Conservation (phyloP, 257 asterid species). For the Nicotiana otophora region DNA sequence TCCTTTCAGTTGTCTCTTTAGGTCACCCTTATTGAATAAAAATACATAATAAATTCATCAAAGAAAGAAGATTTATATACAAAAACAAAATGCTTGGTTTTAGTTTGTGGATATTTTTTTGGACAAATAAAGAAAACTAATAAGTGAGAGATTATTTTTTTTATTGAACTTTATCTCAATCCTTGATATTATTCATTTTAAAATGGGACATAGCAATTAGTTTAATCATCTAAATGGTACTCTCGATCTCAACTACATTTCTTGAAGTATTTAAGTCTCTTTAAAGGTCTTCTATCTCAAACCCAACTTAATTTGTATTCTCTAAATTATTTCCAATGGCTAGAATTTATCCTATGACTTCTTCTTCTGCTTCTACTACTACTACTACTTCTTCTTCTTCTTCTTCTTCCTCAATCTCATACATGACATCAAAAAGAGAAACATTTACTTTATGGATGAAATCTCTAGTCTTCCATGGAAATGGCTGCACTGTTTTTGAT, state of each 20-base stretch:
- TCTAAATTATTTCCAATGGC: slow-evolving; percentile 35
- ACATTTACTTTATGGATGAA: slow-evolving; percentile 65
- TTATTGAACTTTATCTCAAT: neutral
- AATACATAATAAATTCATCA: neutral
- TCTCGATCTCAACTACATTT: neutral
- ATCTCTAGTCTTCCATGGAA: slow-evolving; percentile 53
- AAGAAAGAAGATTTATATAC: neutral
- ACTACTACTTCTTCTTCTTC: neutral
- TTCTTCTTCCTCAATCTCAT: slow-evolving; percentile 4
- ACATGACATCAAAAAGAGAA: slow-evolving; percentile 33
- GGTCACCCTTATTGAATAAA: neutral
- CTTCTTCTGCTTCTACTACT: neutral
- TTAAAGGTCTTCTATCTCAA: neutral
- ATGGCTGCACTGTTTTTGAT: slow-evolving; percentile 57
- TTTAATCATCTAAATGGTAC: neutral
- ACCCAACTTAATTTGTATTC: neutral
- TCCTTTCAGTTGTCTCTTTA: neutral
- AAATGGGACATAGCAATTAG: neutral
- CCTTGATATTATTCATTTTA: neutral
- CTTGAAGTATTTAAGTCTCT: neutral
- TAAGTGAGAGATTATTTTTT: neutral
- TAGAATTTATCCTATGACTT: slow-evolving; percentile 46
- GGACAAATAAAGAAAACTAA: neutral
- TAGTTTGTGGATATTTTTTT: neutral
- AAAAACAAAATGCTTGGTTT: neutral